Evolutionary conservation across 2,329 filamentous ascomycete species (phyloP).

Genomic region (Fusarium acutatum): DNA sequence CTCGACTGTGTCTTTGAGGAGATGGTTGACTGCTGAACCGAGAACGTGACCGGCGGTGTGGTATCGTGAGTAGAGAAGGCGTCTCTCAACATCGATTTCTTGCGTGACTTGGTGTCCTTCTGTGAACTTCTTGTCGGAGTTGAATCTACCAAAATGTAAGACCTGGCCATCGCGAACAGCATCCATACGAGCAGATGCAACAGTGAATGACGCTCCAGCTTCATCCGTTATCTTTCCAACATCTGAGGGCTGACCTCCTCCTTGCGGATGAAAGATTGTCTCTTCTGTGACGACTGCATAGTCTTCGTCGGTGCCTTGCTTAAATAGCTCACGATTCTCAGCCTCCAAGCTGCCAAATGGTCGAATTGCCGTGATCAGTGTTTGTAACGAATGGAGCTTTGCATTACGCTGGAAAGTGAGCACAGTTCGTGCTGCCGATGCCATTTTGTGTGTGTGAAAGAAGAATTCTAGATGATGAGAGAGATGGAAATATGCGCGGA

Average conservation of each 20-base stretch:
- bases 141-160: conserved; percentile 72
- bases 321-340: conserved; percentile 65
- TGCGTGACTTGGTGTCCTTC: conserved; percentile 60
- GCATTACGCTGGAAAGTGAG: conserved; percentile 56
- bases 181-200: conserved; percentile 66
- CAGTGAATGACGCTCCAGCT: conserved; percentile 52
- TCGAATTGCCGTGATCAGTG: conserved; percentile 56
- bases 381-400: conserved; percentile 54
- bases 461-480: background rate
- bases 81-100: conserved; percentile 66
- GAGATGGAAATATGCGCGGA: background rate
- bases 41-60: conserved; percentile 81
- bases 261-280: conserved; percentile 81
- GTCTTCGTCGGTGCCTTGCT: conserved; percentile 59
- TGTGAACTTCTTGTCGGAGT: conserved; percentile 45
- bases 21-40: conserved; percentile 70
- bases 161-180: conserved; percentile 61
- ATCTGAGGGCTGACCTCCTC: conserved; percentile 78
- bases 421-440: conserved; percentile 25
- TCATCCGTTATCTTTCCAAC: conserved; percentile 62
- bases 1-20: conserved; percentile 60
- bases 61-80: conserved; percentile 70
- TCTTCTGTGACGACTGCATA: conserved; percentile 67
- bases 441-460: conserved; percentile 10
- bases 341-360: conserved; percentile 60